phyloP scores from a whole-genome alignment of 148 eudicot genomes.

The Nepenthes mirabilis region DNA sequence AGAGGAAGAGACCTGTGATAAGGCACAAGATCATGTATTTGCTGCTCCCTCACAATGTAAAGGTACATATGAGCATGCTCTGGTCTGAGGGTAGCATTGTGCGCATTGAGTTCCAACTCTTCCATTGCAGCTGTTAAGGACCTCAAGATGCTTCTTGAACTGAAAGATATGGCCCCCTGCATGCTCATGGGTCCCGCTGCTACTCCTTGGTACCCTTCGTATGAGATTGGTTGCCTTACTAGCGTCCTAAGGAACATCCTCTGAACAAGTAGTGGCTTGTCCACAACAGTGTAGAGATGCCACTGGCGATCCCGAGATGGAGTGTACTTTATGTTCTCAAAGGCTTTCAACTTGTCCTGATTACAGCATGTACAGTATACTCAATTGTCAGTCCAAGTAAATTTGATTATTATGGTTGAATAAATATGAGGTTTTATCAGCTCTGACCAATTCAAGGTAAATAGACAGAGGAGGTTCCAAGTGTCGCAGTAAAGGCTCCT shows the following conservation, averaged over 20 bases:
- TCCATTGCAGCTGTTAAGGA: conserved; percentile 88
- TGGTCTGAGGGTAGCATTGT: conserved; percentile 64
- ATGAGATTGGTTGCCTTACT: conserved; percentile 76
- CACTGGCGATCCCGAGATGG: conserved; percentile 97
- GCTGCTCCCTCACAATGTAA: conserved; percentile 75
- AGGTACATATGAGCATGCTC: conserved; percentile 98
- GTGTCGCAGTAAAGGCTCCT: conserved; percentile 87
- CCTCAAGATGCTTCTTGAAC: conserved; percentile 90
- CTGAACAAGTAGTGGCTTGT: conserved; percentile 59
- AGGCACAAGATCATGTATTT: conserved; percentile 79
- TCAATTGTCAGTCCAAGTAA: not conserved
- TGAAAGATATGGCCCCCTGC: conserved; percentile 44
- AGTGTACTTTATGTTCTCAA: conserved; percentile 66
- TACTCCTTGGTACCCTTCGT: conserved; percentile 63
- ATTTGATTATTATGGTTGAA: not conserved
- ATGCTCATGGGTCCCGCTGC: conserved; percentile 35
- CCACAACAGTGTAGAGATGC: conserved; percentile 86
- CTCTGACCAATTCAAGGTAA: conserved; percentile 85
- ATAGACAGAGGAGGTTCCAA: conserved; percentile 96
- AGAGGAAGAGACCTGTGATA: conserved; percentile 41
- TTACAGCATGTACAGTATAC: not conserved
- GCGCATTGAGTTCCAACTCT: conserved; percentile 90
- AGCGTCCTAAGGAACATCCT: conserved; percentile 94
- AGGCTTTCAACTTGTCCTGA: conserved; percentile 90
- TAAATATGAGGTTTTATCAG: not conserved